Percentiles rank a stretch among this genome's conserved stretches.
These are phyloP conservation scores for Moringa oleifera DNA, from an alignment of 345 rosid genomes.

Conservation along the genomic window DNA sequence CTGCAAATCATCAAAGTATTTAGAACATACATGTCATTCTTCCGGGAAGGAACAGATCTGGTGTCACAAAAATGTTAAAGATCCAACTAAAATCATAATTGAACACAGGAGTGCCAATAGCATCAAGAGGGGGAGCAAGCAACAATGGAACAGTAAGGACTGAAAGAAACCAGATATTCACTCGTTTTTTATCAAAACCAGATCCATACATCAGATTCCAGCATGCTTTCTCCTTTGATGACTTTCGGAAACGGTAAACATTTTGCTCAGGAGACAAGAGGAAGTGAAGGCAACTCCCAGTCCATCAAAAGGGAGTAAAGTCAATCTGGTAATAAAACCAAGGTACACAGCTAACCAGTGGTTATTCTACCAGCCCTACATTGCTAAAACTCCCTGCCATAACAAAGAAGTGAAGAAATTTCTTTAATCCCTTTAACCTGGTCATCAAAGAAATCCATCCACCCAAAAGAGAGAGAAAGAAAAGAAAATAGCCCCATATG, in stretches of 20 bases:
- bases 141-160: neutral
- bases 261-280: neutral
- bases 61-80: too few relatives aligned
- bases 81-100: neutral
- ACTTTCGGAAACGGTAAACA: neutral
- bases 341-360: neutral
- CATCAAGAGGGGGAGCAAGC: neutral
- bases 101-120: neutral
- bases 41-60: too few relatives aligned
- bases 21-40: neutral
- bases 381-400: neutral
- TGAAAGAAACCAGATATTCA: neutral
- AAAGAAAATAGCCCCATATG: too few relatives aligned
- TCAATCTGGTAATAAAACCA: neutral
- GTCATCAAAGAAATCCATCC: neutral
- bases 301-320: too few relatives aligned
- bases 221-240: neutral
- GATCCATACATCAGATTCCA: neutral
- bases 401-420: neutral
- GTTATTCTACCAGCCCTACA: neutral
- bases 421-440: neutral
- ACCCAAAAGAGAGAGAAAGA: too few relatives aligned
- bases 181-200: too few relatives aligned
- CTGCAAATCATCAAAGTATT: constrained; percentile 44
- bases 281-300: neutral